A percentile compares a stretch with the other conserved stretches of the same genome.
phyloP scores from a whole-genome alignment of 2,329 filamentous ascomycete genomes.

The Colletotrichum sojae region DNA sequence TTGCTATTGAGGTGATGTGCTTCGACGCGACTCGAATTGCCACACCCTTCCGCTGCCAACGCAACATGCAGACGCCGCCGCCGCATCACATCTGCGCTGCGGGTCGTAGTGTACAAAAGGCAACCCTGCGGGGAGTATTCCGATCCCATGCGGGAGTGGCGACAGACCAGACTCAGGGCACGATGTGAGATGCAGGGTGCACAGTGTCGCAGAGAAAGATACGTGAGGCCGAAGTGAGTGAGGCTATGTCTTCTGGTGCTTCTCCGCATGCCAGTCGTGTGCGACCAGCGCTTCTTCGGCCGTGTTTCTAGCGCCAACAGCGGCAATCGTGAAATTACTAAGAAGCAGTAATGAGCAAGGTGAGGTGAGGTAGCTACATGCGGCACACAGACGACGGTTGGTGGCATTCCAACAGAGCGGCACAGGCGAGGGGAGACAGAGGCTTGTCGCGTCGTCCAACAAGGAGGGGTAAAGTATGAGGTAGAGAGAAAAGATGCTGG shows the following conservation, averaged over 20 bases:
- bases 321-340: slow-evolving; percentile 3
- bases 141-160: slow-evolving; percentile 36
- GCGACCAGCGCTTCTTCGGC: background rate
- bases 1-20: slow-evolving; percentile 15
- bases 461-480: slow-evolving; percentile 37
- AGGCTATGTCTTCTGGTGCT: too few relatives aligned
- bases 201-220: background rate
- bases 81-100: slow-evolving; percentile 36
- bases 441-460: slow-evolving; percentile 17
- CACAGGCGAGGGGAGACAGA: background rate
- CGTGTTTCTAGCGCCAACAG: slow-evolving; percentile 9
- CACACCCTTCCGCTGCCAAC: slow-evolving; percentile 40
- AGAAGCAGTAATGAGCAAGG: too few relatives aligned
- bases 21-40: slow-evolving; percentile 32
- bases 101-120: slow-evolving; percentile 24
- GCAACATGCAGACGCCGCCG: slow-evolving; percentile 41
- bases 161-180: slow-evolving; percentile 32
- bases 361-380: too few relatives aligned
- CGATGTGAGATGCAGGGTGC: background rate
- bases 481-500: slow-evolving; percentile 37
- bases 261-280: too few relatives aligned
- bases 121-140: slow-evolving; percentile 39
- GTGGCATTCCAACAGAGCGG: background rate
- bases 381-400: background rate
- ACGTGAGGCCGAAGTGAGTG: too few relatives aligned